Percentiles rank a stretch among this genome's conserved stretches.
Evolutionary conservation across 345 rosid species (phyloP).

Genomic region (Salix purpurea): DNA sequence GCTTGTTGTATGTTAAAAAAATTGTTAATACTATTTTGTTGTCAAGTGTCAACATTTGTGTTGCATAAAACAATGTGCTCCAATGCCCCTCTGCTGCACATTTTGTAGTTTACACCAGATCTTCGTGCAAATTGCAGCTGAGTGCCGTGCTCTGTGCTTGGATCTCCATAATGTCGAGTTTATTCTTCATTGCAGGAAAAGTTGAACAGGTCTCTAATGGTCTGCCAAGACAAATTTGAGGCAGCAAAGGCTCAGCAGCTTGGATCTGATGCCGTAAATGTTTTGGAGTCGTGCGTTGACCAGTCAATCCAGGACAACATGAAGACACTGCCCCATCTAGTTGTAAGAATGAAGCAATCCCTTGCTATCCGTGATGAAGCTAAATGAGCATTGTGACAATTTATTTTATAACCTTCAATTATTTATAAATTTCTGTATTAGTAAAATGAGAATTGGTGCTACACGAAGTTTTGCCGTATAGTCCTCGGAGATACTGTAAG

Average conservation of each 20-base stretch:
- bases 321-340: constrained; percentile 65
- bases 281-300: constrained; percentile 70
- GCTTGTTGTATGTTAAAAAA: too few relatives aligned
- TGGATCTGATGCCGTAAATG: constrained; percentile 44
- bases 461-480: too few relatives aligned
- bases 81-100: too few relatives aligned
- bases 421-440: neutral
- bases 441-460: too few relatives aligned
- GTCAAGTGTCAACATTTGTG: too few relatives aligned
- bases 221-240: constrained; percentile 87
- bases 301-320: constrained; percentile 63
- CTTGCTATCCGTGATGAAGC: constrained; percentile 16
- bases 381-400: neutral
- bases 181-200: constrained; percentile 53
- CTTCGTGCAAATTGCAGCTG: too few relatives aligned
- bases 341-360: constrained; percentile 49
- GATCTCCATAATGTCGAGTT: too few relatives aligned
- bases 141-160: too few relatives aligned
- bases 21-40: too few relatives aligned
- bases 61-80: too few relatives aligned
- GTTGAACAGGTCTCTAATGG: constrained; percentile 73
- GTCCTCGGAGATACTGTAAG: too few relatives aligned
- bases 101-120: too few relatives aligned
- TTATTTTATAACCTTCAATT: neutral
- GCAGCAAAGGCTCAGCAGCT: constrained; percentile 59